Percentiles rank a stretch among this genome's conserved stretches.
phyloP scores from a whole-genome alignment of 495 filamentous ascomycete species.

The Beverwykella pulmonaria region DNA sequence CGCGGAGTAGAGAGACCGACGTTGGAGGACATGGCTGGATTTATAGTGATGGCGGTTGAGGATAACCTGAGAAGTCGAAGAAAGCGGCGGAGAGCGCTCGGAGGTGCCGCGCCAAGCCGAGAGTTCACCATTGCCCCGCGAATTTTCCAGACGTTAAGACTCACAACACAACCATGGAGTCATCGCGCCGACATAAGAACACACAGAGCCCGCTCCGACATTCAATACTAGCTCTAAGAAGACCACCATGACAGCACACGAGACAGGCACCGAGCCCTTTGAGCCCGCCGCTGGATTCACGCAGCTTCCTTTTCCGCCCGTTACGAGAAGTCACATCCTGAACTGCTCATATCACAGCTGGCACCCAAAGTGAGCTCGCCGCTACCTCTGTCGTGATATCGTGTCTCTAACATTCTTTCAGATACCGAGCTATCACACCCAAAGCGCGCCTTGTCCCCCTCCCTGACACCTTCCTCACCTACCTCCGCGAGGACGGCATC shows the following conservation, averaged over 20 bases:
- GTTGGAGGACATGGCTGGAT: conserved; percentile 80
- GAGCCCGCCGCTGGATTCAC: not conserved
- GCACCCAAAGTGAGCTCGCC: conserved; percentile 68
- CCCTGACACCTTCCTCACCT: conserved; percentile 71
- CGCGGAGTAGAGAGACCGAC: conserved; percentile 95
- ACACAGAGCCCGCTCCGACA: not conserved
- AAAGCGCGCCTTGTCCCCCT: conserved; percentile 84
- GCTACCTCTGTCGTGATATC: not conserved
- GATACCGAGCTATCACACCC: conserved; percentile 79
- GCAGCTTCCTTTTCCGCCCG: conserved; percentile 73
- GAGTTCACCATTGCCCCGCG: not conserved
- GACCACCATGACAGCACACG: not conserved
- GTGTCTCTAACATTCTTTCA: conserved; percentile 27
- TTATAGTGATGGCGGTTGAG: not conserved
- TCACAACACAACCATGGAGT: conserved; percentile 6
- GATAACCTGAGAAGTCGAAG: not conserved
- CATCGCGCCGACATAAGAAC: not conserved
- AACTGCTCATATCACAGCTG: conserved; percentile 93
- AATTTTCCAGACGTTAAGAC: not conserved
- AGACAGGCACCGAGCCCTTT: not conserved
- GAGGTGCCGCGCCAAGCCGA: not conserved
- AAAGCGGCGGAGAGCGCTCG: not conserved
- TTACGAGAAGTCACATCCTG: conserved; percentile 82
- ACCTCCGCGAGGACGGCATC: conserved; percentile 92
- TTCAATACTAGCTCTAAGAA: not conserved